Evolutionary conservation across 2,329 filamentous ascomycete genomes (phyloP).

Genomic region (Diaporthe sp.): DNA sequence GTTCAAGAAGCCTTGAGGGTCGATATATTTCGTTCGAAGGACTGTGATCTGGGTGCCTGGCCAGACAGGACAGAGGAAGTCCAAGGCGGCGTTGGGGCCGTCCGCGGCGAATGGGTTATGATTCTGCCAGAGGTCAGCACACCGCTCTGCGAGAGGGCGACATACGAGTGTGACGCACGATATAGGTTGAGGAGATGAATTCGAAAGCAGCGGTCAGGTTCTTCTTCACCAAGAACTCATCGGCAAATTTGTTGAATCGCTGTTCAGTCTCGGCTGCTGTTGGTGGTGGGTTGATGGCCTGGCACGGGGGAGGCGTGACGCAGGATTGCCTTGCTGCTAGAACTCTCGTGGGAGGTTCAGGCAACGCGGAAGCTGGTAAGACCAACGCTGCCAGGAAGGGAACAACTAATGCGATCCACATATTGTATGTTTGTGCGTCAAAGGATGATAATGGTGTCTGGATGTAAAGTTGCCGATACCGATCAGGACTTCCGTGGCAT

Average conservation of each 20-base stretch:
- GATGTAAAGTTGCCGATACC: background rate
- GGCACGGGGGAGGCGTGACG: constrained; percentile 38
- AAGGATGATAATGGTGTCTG: background rate
- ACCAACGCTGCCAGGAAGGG: background rate
- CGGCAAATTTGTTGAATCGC: constrained; percentile 38
- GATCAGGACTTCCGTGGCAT: rapidly evolving
- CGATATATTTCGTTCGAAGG: constrained; percentile 34
- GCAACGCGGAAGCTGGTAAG: background rate
- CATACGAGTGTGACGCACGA: background rate
- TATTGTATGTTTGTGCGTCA: background rate
- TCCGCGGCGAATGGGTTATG: constrained; percentile 38
- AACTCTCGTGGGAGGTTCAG: background rate
- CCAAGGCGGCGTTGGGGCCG: constrained; percentile 38
- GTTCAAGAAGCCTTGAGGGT: constrained; percentile 36
- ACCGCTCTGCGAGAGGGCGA: too few relatives aligned
- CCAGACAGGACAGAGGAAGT: constrained; percentile 37
- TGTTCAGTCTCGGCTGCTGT: constrained; percentile 36
- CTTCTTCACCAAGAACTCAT: constrained; percentile 39
- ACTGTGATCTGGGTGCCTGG: constrained; percentile 33
- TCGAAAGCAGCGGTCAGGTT: constrained; percentile 40
- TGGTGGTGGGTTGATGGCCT: constrained; percentile 36
- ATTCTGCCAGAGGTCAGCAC: constrained; percentile 32
- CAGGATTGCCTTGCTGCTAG: constrained; percentile 20
- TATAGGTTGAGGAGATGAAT: constrained; percentile 38
- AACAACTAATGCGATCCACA: background rate